A percentile compares a stretch with the other conserved stretches of the same genome.
phyloP scores from a whole-genome alignment of 306 rosid genomes.

The Vigna radiata region DNA sequence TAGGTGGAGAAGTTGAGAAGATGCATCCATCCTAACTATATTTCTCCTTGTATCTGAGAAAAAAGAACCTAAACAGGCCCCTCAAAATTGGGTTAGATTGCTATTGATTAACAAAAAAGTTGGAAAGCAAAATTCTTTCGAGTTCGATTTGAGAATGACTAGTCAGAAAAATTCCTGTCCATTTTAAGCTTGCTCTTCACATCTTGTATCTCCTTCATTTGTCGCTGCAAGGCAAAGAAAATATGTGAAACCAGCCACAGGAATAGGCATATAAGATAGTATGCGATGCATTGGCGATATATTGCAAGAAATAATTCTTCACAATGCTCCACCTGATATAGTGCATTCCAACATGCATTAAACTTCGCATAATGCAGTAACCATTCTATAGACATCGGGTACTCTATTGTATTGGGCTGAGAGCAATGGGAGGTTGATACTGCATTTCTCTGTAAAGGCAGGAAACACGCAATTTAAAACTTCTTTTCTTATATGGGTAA shows the following conservation, averaged over 20 bases:
- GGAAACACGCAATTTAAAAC: slow-evolving; percentile 12
- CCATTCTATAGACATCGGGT: slow-evolving; percentile 59
- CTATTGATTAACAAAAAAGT: not conserved
- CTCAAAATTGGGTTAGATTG: slow-evolving; percentile 15
- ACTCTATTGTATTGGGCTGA: slow-evolving; percentile 64
- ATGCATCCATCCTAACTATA: not conserved
- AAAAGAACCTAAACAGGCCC: not conserved
- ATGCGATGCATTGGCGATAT: not conserved
- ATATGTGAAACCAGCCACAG: slow-evolving; percentile 20
- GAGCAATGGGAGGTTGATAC: slow-evolving; percentile 74
- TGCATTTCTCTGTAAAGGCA: slow-evolving; percentile 56
- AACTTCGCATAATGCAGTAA: slow-evolving; percentile 41
- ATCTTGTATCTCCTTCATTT: slow-evolving; percentile 47
- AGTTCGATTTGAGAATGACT: slow-evolving; percentile 24
- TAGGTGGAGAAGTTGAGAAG: not conserved
- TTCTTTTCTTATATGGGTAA: slow-evolving; percentile 1
- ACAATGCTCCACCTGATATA: slow-evolving; percentile 50
- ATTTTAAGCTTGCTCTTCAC: slow-evolving; percentile 37
- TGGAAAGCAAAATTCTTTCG: not conserved
- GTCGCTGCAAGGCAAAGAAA: slow-evolving; percentile 46
- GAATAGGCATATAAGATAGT: slow-evolving; percentile 14
- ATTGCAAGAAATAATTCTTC: not conserved
- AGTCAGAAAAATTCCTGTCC: not conserved
- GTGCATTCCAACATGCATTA: slow-evolving; percentile 51
- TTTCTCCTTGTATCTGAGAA: slow-evolving; percentile 27